phyloP scores from a whole-genome alignment of 2,329 filamentous ascomycete genomes.

The Scedosporium dehoogii region DNA sequence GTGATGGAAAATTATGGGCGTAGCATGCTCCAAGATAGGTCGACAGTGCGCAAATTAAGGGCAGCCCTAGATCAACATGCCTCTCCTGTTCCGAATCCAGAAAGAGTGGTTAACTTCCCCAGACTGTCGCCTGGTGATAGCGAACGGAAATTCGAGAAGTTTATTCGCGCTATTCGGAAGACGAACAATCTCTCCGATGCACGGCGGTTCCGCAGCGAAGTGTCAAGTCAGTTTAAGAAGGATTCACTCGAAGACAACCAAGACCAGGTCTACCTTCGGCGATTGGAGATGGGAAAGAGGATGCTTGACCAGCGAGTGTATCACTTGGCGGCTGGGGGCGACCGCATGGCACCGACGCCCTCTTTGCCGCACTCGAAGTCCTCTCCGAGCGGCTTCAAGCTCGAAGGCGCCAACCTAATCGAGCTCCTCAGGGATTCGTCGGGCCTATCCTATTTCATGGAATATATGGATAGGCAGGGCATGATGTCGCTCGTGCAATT shows the following conservation, averaged over 20 bases:
- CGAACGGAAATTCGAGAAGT: conserved; percentile 88
- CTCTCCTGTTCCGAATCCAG: conserved; percentile 60
- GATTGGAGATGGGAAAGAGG: conserved; percentile 84
- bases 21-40: conserved; percentile 85
- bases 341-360: conserved; percentile 15
- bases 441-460: conserved; percentile 97
- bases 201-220: conserved; percentile 80
- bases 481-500: conserved; percentile 91
- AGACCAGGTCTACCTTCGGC: conserved; percentile 77
- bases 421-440: conserved; percentile 86
- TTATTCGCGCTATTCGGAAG: conserved; percentile 80
- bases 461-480: conserved; percentile 90
- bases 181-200: conserved; percentile 89
- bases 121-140: conserved; percentile 73
- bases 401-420: conserved; percentile 66
- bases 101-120: conserved; percentile 61
- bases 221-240: conserved; percentile 82
- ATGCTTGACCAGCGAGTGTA: conserved; percentile 84
- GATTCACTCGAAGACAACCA: conserved; percentile 70
- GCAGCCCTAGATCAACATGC: conserved; percentile 92
- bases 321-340: conserved; percentile 60
- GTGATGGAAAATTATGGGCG: conserved; percentile 83
- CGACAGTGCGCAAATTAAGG: conserved; percentile 83
- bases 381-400: conserved; percentile 40
- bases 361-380: conserved; percentile 16